Conservation (phyloP, 768 basidiomycete genomes). For the Rhodotorula diobovata region DNA sequence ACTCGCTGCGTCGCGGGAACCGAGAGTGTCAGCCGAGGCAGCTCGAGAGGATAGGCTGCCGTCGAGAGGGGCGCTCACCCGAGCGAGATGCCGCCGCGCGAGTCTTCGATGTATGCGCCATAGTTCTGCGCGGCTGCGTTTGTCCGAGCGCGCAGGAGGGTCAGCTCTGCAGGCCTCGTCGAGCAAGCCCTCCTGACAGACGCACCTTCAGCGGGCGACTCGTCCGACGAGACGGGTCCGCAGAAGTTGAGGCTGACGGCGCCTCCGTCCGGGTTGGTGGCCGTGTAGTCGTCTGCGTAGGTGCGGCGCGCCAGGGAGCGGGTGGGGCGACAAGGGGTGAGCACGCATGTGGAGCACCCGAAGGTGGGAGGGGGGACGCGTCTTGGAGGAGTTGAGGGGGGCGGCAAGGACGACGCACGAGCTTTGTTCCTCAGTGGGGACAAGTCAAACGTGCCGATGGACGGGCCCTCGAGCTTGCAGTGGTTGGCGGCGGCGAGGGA, state of each 20-base stretch:
- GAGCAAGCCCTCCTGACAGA: neutral
- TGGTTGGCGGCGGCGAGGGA: neutral
- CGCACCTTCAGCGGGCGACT: neutral
- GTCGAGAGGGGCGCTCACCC: too few relatives aligned
- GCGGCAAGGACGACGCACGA: too few relatives aligned
- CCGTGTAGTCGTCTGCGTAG: conserved; percentile 13
- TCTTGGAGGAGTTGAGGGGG: too few relatives aligned
- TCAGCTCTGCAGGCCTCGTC: neutral
- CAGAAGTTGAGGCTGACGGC: conserved; percentile 29
- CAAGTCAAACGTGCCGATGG: conserved; percentile 27
- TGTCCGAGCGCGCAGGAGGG: too few relatives aligned
- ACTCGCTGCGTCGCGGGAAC: conserved; percentile 1
- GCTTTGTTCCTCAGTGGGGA: neutral
- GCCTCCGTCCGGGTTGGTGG: conserved; percentile 29
- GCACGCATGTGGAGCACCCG: neutral
- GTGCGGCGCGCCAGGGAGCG: neutral
- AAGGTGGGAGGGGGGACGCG: neutral
- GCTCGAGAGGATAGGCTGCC: too few relatives aligned
- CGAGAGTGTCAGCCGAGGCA: neutral
- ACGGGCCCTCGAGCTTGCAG: conserved; percentile 12
- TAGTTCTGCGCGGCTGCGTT: conserved; percentile 23
- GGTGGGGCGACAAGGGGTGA: neutral
- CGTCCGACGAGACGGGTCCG: conserved; percentile 14
- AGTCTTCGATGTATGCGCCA: conserved; percentile 29
- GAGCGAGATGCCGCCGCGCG: conserved; percentile 27